Base-by-base conservation (phyloP, 345 rosid genomes). In the Laguncularia racemosa region DNA sequence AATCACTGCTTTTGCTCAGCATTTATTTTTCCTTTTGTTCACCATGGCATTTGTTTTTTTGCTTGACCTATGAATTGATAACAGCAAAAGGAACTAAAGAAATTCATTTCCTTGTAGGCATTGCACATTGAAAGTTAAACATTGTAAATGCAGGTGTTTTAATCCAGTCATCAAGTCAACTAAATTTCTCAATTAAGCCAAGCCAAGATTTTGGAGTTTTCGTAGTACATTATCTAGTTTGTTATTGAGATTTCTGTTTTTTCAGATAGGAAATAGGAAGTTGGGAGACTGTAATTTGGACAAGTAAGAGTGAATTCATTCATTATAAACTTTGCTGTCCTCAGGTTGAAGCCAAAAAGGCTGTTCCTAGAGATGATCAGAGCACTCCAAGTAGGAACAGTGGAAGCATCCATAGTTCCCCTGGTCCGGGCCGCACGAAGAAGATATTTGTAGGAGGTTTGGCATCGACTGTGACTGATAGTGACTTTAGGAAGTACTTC, bases 361-460 rank as follows among this genome's bases (percentile, higher is more conserved):
- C 95, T 48, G 86, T 84, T 67, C 95, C 95, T 15, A 80, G 85
- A 68, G 95, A 86, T 71, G 90, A 86, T 52, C 95, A 86, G 59
- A 84, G 69, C 66, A 68, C 78, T 62, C 46, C 78, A 61, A 75
- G 58, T 59, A 84, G 84, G 72, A 83, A 52, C 73, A 71, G 57
- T 61, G 50, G 78, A 53, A 76, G 77, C 72, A 67, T 79, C 68
- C 85, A 84, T 20, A 84, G 88, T 62, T 86, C 90, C 55, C 90
- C 84, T 50, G 79, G 85, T 55, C 84, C 84, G 55, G 78, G 78
- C 45, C 85, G 85, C 61, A 81, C 95, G 19, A 77, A 73, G 63
- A 85, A 85, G 80, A 85, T 85, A 14, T 85, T 85, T 62, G 93
- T 85, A 19, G 93, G 93, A 69, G 95, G 95, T 55, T 76, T 86